Evolutionary conservation across 139 green algal genomes (phyloP).

Genomic region (Nannochloris sp.): DNA sequence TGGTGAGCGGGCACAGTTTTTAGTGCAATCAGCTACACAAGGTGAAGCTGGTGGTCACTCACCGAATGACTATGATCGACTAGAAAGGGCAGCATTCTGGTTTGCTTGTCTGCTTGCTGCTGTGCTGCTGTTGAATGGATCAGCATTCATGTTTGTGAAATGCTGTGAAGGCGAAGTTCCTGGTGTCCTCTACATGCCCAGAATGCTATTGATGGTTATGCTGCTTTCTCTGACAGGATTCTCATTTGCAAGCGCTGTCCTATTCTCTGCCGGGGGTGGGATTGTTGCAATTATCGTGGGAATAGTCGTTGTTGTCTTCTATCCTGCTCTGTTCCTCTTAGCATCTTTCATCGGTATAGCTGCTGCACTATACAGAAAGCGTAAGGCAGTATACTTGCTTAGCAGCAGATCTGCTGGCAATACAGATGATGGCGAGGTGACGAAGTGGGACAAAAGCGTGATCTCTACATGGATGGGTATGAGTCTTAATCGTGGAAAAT

Average conservation of each 20-base stretch:
- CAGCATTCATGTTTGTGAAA: conserved; percentile 4
- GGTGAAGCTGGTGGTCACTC: not conserved
- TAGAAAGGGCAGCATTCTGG: conserved; percentile 7
- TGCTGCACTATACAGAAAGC: conserved; percentile 3
- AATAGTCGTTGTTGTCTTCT: conserved; percentile 6
- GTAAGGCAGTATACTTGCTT: conserved; percentile 9
- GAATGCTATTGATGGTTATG: conserved; percentile 4
- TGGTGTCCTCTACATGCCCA: conserved; percentile 10
- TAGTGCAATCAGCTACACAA: not conserved
- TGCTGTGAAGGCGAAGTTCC: conserved; percentile 12
- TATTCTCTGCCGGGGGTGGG: not conserved
- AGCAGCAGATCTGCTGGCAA: not conserved
- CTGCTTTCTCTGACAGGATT: conserved; percentile 6
- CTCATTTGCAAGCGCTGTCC: not conserved
- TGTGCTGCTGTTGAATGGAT: not conserved
- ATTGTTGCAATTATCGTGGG: conserved; percentile 4
- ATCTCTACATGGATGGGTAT: conserved; percentile 14
- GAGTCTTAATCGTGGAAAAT: conserved; percentile 14
- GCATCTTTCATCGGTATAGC: conserved; percentile 1
- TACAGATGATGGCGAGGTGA: not conserved
- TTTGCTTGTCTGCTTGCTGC: conserved; percentile 2
- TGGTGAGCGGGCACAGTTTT: conserved; percentile 1
- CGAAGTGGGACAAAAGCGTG: conserved; percentile 7
- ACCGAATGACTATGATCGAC: not conserved
- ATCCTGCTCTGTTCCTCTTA: conserved; percentile 6